Percentiles rank a stretch among this genome's conserved stretches.
These are phyloP conservation scores for Knoxia roxburghii DNA, from an alignment of 257 asterid species.

Conservation along the genomic window DNA sequence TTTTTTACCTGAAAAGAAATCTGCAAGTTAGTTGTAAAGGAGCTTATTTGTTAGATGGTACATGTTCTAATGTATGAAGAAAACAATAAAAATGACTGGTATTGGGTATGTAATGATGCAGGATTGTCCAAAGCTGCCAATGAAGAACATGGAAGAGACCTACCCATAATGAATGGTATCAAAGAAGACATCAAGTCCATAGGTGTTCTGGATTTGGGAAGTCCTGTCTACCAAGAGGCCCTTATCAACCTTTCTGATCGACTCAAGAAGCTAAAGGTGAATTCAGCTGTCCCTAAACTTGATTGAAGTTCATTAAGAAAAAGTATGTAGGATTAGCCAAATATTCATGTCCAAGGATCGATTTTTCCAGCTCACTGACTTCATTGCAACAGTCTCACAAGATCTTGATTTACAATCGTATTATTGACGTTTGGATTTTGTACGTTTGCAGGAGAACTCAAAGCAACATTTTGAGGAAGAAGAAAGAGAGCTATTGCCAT, in stretches of 20 bases:
- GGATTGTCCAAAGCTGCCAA: slow-evolving; percentile 91
- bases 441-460: slow-evolving; percentile 55
- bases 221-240: slow-evolving; percentile 78
- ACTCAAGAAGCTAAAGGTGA: slow-evolving; percentile 64
- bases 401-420: not conserved
- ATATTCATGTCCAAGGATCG: not conserved
- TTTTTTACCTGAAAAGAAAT: not conserved
- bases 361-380: not conserved
- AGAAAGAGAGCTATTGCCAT: slow-evolving; percentile 75
- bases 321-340: not conserved
- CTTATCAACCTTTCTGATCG: slow-evolving; percentile 55
- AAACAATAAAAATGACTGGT: not conserved
- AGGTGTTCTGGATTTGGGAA: slow-evolving; percentile 74
- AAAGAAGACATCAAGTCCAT: slow-evolving; percentile 88
- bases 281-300: slow-evolving; percentile 6
- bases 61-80: not conserved
- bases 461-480: slow-evolving; percentile 78
- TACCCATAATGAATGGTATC: slow-evolving; percentile 95
- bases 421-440: not conserved
- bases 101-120: slow-evolving; percentile 23
- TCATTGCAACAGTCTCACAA: not conserved
- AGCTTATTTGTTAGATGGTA: not conserved
- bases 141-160: slow-evolving; percentile 79
- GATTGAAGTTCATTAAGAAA: not conserved
- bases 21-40: not conserved